Conservation (phyloP, 306 rosid species). For the Vigna radiata region DNA sequence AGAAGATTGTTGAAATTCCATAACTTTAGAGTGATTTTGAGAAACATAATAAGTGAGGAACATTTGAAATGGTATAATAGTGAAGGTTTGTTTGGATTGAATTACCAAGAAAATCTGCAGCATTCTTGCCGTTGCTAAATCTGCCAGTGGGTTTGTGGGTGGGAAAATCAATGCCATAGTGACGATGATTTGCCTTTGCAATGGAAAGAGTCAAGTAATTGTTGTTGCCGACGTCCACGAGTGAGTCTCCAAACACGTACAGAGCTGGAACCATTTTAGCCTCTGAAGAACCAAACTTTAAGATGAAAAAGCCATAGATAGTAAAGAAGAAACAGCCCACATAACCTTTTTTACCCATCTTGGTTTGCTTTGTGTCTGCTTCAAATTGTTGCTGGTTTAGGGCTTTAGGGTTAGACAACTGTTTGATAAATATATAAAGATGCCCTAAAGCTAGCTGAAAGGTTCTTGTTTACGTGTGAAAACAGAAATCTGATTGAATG, state of each 20-base stretch:
- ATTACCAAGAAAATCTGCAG: constrained; percentile 78
- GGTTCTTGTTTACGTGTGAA: constrained; percentile 45
- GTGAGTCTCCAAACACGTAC: constrained; percentile 84
- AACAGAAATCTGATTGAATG: constrained; percentile 10
- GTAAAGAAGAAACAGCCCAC: constrained; percentile 1
- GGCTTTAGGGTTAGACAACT: neutral
- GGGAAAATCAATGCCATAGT: constrained; percentile 77
- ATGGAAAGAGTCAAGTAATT: constrained; percentile 61
- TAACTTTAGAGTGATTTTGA: no score
- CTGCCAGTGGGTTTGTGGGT: constrained; percentile 68
- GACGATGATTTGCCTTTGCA: constrained; percentile 71
- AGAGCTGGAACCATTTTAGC: constrained; percentile 65
- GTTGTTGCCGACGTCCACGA: constrained; percentile 86
- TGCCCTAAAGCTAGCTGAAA: neutral
- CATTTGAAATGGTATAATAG: neutral
- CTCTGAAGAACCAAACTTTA: constrained; percentile 40
- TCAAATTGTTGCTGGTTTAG: neutral
- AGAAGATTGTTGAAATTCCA: constrained; percentile 14
- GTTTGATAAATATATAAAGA: constrained; percentile 37
- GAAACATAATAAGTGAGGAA: neutral
- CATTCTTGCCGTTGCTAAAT: constrained; percentile 82
- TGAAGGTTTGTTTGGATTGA: neutral
- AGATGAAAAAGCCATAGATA: constrained; percentile 4
- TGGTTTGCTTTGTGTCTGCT: neutral
- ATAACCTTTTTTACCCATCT: constrained; percentile 37